Evolutionary conservation across 371 early-diverging fungal species (phyloP).

Genomic region (Lichtheimia ornata): DNA sequence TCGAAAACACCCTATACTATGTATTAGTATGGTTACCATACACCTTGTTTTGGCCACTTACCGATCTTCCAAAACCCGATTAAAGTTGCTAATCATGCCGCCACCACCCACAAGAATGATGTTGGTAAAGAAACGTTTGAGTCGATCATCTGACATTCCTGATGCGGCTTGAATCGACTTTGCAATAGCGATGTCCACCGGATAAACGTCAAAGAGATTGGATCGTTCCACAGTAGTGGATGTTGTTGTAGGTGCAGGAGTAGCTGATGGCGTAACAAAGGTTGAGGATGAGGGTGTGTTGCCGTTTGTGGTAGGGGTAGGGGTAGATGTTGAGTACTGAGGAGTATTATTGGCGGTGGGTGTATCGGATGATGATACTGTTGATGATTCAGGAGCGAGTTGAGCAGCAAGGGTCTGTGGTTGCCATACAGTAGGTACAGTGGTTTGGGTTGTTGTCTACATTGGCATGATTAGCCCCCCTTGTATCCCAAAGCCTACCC

Average conservation of each 20-base stretch:
- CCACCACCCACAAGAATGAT: conserved; percentile 88
- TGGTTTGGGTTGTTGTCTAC: neutral
- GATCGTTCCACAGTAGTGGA: conserved; percentile 5
- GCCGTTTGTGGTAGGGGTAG: conserved; percentile 1
- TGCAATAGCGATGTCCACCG: conserved; percentile 81
- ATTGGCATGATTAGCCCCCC: no score
- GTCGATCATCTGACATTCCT: conserved; percentile 70
- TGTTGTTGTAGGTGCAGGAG: neutral
- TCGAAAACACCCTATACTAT: conserved; percentile 32
- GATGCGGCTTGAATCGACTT: conserved; percentile 65
- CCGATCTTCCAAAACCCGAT: conserved; percentile 71
- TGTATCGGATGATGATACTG: conserved; percentile 3
- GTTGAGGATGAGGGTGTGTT: neutral
- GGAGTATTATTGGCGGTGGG: neutral
- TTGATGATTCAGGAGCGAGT: conserved; percentile 1
- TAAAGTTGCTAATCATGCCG: conserved; percentile 74
- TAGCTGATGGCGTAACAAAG: conserved; percentile 2
- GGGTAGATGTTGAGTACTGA: conserved; percentile 5
- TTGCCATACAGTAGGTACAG: conserved; percentile 13
- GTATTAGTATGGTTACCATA: neutral
- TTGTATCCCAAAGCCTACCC: no score
- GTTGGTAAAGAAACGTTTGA: conserved; percentile 70
- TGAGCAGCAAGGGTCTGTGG: conserved; percentile 4
- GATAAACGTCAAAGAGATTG: conserved; percentile 31
- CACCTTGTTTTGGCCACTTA: conserved; percentile 19